Evolutionary conservation across 163 green algal genomes (phyloP).

Genomic region (Scenedesmus sp.): DNA sequence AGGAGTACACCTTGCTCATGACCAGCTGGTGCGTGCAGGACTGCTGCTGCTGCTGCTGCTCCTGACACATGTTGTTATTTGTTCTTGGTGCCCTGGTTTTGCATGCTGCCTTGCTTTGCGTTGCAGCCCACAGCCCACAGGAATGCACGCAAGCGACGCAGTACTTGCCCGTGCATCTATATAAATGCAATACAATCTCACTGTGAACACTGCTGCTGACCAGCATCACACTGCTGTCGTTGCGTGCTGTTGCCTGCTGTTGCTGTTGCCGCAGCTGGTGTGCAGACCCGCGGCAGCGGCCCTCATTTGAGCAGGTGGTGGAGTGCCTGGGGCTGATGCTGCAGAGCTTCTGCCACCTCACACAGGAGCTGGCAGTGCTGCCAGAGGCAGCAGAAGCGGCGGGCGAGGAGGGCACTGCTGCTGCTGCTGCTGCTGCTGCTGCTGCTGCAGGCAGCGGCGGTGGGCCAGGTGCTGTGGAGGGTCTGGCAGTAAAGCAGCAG

Average conservation of each 20-base stretch:
- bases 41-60: not conserved
- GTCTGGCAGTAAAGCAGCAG: not conserved
- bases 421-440: not conserved
- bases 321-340: not conserved
- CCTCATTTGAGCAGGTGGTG: not conserved
- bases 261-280: not conserved
- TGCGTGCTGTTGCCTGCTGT: not conserved
- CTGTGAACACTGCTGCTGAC: no score
- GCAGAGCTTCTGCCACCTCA: not conserved
- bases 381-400: not conserved
- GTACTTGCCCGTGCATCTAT: no score
- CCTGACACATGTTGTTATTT: no score
- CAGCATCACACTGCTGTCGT: not conserved
- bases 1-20: slow-evolving; percentile 22
- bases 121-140: no score
- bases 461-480: no score
- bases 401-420: no score
- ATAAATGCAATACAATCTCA: no score
- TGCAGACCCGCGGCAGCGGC: not conserved
- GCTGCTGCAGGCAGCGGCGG: not conserved
- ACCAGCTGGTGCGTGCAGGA: not conserved
- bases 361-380: not conserved
- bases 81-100: not conserved
- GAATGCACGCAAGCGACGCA: no score
- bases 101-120: not conserved